These are phyloP conservation scores for Aspergillus sp. DNA, from an alignment of 2,329 filamentous ascomycete genomes.

Conservation along the genomic window DNA sequence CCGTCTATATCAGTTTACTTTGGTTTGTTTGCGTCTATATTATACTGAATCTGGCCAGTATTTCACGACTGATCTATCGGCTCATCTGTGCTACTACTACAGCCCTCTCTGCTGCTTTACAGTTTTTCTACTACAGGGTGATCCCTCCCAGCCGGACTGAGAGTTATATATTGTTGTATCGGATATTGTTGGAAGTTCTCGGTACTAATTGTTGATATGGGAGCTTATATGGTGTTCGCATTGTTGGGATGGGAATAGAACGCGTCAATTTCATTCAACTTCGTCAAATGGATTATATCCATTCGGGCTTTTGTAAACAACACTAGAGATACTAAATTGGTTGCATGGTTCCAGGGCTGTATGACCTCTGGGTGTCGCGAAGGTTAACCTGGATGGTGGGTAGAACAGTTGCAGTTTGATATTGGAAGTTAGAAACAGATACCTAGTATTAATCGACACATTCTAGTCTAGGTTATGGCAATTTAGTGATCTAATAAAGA, in stretches of 20 bases:
- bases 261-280: too few species aligned
- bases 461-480: neutral
- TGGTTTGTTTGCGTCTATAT: neutral
- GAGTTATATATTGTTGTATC: neutral
- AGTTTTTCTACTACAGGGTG: neutral
- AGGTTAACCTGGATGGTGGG: too few species aligned
- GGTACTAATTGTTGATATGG: neutral
- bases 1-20: neutral
- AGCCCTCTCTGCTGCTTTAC: neutral
- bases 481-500: neutral
- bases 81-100: neutral
- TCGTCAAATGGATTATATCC: too few species aligned
- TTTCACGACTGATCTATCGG: neutral
- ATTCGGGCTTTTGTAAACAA: too few species aligned
- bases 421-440: too few species aligned
- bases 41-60: neutral
- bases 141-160: neutral
- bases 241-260: too few species aligned
- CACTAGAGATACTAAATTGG: too few species aligned
- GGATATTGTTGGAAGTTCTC: neutral
- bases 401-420: too few species aligned
- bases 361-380: too few species aligned
- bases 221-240: neutral
- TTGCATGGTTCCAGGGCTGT: too few species aligned
- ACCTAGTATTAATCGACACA: too few species aligned